Evolutionary conservation across 2,329 filamentous ascomycete genomes (phyloP), one percentile per base, ranked within the genome.

Genomic region (Didymella pinodella): DNA sequence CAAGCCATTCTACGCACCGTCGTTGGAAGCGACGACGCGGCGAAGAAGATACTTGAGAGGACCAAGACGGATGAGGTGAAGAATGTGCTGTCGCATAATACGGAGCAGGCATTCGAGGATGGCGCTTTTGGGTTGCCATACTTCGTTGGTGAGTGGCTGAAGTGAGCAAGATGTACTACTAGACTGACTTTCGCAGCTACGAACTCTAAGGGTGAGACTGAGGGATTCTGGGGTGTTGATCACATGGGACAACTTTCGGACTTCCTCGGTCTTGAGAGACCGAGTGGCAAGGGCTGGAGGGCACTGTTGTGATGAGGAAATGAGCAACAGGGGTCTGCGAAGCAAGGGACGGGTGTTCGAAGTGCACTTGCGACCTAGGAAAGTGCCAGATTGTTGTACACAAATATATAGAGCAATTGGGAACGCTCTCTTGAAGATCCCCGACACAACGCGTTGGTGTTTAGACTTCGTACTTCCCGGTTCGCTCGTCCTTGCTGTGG

Each of bases 71-170:
- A 77, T 6, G 79, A 82, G 43, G 77, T 78, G 38, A 87, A 87
- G 74, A 72, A 77, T 18, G 59, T 67, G 29, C 66, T 88, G 65
- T 67, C 61, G 6, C 74, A 74, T 25, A 86, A 85, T 57, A 86
- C 84, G 1, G 78, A 85, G 14, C 63, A 70, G 49, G 83, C 85
- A 1, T 77, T 87, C 25, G 73, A 75, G 25, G 78, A 82, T 25
- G 86, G 85, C 1, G 84, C 84, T 1, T 89, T 89, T 77, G 86
- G 86, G 1, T 67, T 88, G 52, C 86, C 86, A 2, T 88, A 84
- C 82, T 85, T 86, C 67, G 74, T 79, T 51, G 75, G 75, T 78
- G 47, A 66, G 71, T 70, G 31, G 55, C 28, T 18, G n/a, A 28
- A 38, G 34, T n/a, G 20, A 38, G 12, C 6, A 36, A 36, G 32